Base-by-base conservation (phyloP, 768 basidiomycete genomes). In the Nidularia sp. region DNA sequence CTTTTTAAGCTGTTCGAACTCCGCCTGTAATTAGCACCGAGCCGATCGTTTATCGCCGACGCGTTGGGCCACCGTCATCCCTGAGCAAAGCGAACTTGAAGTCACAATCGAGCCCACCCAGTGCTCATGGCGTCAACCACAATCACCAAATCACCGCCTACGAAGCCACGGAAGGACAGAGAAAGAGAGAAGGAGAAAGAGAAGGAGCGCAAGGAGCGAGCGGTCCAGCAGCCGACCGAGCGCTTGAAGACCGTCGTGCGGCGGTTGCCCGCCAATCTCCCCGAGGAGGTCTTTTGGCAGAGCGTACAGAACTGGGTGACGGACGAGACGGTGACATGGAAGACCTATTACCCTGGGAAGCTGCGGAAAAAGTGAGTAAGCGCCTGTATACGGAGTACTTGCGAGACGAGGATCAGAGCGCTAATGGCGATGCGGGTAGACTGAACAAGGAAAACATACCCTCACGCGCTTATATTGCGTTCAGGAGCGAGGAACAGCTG, bases 221-320 rank as follows among this genome's bases (percentile, higher is more conserved):
- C 60, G 36, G 58, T 49, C 47, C 63, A 56, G 1, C 69, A 68
- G 10, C 67, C 70, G 15, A 67, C 68, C 4, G 86, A 88, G 55
- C 81, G 88, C 4, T 71, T 93, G 60, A 98, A 99, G 77, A 85
- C 85, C 32, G 79, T 97, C 57, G 86, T 98, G 13, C 84, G 96
- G 42, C 74, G 92, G 36, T 75, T 98, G 4, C 96, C 96, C 0
- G 89, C 95, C 9, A 93, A 94, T 60, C 75, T 99, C 2, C 96
- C 96, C 3, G 93, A 94, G 60, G 84, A 84, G 2, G 70, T 97
- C 49, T 98, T 99, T 70, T 99, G 96, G 96, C 83, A 88, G 60
- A 92, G 90, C 55, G 92, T 94, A 2, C 76, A 84, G 49, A 64
- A 75, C 1, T 98, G 95, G 94, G 87, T 94, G 12, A 76, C 81